A percentile compares a stretch with the other conserved stretches of the same genome.
phyloP scores from a whole-genome alignment of 495 filamentous ascomycete genomes.

The Cryomyces minteri region DNA sequence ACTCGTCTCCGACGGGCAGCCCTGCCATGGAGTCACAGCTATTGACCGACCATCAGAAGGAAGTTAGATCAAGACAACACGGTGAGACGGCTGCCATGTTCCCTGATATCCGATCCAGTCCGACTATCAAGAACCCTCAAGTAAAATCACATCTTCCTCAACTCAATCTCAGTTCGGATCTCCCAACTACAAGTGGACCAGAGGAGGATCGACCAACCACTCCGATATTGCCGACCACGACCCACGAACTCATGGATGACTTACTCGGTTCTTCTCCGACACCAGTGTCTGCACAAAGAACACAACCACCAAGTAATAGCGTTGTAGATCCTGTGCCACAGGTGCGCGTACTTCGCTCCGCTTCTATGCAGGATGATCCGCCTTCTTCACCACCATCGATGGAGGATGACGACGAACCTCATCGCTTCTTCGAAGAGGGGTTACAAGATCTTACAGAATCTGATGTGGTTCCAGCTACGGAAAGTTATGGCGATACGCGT shows the following conservation, averaged over 20 bases:
- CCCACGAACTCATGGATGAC: constrained; percentile 21
- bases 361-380: too few species aligned
- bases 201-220: constrained; percentile 8
- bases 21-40: constrained; percentile 37
- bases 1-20: constrained; percentile 29
- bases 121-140: constrained; percentile 10
- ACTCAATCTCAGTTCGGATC: background rate
- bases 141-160: background rate
- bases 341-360: too few species aligned
- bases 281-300: constrained; percentile 22
- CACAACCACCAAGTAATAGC: too few species aligned
- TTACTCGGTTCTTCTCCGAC: constrained; percentile 74
- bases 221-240: constrained; percentile 9
- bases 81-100: constrained; percentile 49
- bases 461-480: too few species aligned
- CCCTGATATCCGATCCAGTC: constrained; percentile 45
- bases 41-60: constrained; percentile 56
- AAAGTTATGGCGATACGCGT: too few species aligned
- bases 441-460: too few species aligned
- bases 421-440: too few species aligned
- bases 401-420: too few species aligned
- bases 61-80: constrained; percentile 45
- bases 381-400: too few species aligned
- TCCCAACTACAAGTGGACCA: constrained; percentile 1
- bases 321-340: too few species aligned